Conservation (phyloP, 768 basidiomycete species). For the Macrolepiota fuliginosa region DNA sequence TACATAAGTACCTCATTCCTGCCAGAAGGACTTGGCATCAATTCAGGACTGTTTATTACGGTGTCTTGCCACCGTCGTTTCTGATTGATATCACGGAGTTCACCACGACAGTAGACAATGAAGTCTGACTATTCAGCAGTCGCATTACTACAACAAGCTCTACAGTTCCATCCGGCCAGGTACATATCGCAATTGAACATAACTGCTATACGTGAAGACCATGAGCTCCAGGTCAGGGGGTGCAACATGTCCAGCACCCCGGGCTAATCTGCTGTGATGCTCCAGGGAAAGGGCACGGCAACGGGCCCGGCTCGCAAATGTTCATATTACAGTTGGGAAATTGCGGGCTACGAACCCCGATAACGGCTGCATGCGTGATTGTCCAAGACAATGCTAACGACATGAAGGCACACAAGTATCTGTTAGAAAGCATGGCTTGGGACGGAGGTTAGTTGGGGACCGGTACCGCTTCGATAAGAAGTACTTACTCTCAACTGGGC, state of each 20-base stretch:
- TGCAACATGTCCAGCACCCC: constrained; percentile 11
- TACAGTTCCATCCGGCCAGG: too few species aligned
- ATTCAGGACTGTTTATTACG: too few species aligned
- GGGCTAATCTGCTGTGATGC: constrained; percentile 1
- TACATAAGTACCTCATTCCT: too few species aligned
- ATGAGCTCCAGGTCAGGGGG: neutral
- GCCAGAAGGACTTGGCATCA: too few species aligned
- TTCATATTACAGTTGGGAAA: constrained; percentile 4
- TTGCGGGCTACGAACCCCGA: neutral
- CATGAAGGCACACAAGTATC: neutral
- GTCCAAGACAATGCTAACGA: neutral
- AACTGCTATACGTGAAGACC: neutral
- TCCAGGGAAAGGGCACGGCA: constrained; percentile 8
- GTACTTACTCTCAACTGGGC: neutral
- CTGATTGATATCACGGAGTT: too few species aligned
- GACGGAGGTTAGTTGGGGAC: neutral
- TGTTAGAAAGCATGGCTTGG: neutral
- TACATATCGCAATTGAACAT: neutral
- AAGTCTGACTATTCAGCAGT: too few species aligned
- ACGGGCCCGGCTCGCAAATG: neutral
- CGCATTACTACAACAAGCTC: too few species aligned
- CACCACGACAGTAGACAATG: too few species aligned
- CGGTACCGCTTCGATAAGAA: neutral
- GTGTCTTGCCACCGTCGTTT: too few species aligned
- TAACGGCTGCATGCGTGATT: neutral